Evolutionary conservation across 257 asterid species (phyloP), one percentile per base, ranked within the genome.

Genomic region (Orobanche coerulescens): DNA sequence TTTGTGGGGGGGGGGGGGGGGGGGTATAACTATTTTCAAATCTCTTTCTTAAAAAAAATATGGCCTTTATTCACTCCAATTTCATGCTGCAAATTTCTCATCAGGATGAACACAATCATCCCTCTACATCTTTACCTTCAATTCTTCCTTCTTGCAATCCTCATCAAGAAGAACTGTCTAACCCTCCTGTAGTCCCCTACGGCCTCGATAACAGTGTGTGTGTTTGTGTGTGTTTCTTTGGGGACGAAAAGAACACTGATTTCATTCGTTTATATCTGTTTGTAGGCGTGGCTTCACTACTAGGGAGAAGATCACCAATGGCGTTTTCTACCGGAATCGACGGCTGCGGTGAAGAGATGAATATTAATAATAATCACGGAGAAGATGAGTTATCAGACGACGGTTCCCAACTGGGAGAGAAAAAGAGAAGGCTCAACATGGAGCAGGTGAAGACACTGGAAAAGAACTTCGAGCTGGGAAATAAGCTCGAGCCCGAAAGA

Each of bases 31-130:
- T n/a, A n/a, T n/a, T n/a, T n/a, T n/a, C n/a, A n/a, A n/a, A n/a
- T n/a, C n/a, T n/a, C n/a, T n/a, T n/a, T n/a, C n/a, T n/a, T n/a
- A n/a, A n/a, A 23, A 19, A n/a, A 4, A 22, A 78, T 68, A 89
- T 89, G 97, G 91, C 82, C 44, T 89, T 84, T 67, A 86, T 81
- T 68, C 91, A 87, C 64, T 46, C 97, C 58, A 86, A 86, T 78
- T 89, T 86, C 68, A 80, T 89, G 94, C 75, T 86, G 49, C 95
- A 86, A 78, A 76, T 81, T 64, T 65, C 87, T 42, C 89, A 82
- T 62, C 81, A 84, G 25, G 76, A 76, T 67, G 76, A 79, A 30
- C 78, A 66, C 22, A 71, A 69, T 39, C 78, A 69, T 0, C 61
- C 80, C 15, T 53, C 82, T 11, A 76, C 80, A 0, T 71, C 82